These are phyloP conservation scores for Podospora bellae-mahoneyi DNA, from an alignment of 495 filamentous ascomycete species.

Conservation along the genomic window DNA sequence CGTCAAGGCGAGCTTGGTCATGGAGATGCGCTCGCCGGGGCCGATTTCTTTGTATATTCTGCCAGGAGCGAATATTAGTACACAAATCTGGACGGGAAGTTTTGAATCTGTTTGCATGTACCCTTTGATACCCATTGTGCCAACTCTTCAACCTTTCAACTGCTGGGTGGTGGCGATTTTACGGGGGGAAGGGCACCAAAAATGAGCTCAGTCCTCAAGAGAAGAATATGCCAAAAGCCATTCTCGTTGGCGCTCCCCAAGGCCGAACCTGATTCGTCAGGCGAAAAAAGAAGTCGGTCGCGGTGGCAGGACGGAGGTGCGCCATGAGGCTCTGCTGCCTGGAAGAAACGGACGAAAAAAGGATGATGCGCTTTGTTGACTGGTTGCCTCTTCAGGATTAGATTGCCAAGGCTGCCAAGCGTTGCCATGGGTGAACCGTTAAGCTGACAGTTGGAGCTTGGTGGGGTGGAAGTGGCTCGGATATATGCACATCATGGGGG, in stretches of 20 bases:
- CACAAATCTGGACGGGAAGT: background rate
- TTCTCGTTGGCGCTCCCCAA: background rate
- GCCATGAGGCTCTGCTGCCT: background rate
- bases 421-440: slow-evolving; percentile 21
- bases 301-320: background rate
- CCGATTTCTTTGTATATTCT: slow-evolving; percentile 92
- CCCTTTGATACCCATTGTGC: slow-evolving; percentile 62
- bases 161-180: background rate
- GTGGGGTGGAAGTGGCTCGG: background rate
- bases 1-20: slow-evolving; percentile 77
- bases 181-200: background rate
- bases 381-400: slow-evolving; percentile 25
- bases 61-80: slow-evolving; percentile 2
- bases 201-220: background rate
- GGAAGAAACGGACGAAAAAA: slow-evolving; percentile 5
- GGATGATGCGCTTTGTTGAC: slow-evolving; percentile 30
- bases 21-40: slow-evolving; percentile 69
- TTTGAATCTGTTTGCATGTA: slow-evolving; percentile 21
- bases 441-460: background rate
- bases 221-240: background rate
- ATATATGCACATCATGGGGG: background rate
- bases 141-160: background rate
- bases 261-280: background rate
- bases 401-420: background rate
- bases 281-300: background rate